These are phyloP conservation scores for Boletus subparvulus DNA, from an alignment of 768 basidiomycete genomes.

Conservation along the genomic window DNA sequence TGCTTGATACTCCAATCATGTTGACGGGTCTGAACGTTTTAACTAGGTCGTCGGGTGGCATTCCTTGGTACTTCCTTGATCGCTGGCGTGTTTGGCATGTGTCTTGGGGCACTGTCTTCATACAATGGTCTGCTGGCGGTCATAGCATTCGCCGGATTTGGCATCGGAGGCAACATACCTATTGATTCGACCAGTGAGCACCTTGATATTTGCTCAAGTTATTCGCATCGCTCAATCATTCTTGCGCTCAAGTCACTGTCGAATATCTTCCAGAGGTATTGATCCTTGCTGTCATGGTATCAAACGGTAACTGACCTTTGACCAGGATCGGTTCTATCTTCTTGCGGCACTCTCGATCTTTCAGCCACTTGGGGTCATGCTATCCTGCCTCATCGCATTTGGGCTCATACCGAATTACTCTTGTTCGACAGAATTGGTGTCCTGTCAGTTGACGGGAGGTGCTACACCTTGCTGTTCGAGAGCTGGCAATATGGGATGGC, in stretches of 20 bases:
- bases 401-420: constrained; percentile 14
- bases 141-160: constrained; percentile 11
- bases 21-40: background rate
- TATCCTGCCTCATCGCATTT: constrained; percentile 3
- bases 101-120: constrained; percentile 10
- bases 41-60: constrained; percentile 14
- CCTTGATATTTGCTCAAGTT: too few species aligned
- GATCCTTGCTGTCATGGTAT: too few species aligned
- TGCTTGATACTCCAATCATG: background rate
- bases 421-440: constrained; percentile 8
- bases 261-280: constrained; percentile 17
- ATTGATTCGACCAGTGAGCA: constrained; percentile 16
- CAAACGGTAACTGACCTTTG: background rate
- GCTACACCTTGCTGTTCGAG: constrained; percentile 16
- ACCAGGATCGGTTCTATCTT: constrained; percentile 15
- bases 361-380: background rate
- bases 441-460: constrained; percentile 14
- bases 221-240: background rate
- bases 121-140: constrained; percentile 10
- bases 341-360: constrained; percentile 13
- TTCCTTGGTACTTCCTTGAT: constrained; percentile 17
- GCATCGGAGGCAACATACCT: constrained; percentile 15
- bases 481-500: constrained; percentile 20
- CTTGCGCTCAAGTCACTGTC: constrained; percentile 1
- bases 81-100: constrained; percentile 14